A percentile compares a stretch with the other conserved stretches of the same genome.
phyloP scores from a whole-genome alignment of 768 basidiomycete species.

The Lentinula guzmanii region DNA sequence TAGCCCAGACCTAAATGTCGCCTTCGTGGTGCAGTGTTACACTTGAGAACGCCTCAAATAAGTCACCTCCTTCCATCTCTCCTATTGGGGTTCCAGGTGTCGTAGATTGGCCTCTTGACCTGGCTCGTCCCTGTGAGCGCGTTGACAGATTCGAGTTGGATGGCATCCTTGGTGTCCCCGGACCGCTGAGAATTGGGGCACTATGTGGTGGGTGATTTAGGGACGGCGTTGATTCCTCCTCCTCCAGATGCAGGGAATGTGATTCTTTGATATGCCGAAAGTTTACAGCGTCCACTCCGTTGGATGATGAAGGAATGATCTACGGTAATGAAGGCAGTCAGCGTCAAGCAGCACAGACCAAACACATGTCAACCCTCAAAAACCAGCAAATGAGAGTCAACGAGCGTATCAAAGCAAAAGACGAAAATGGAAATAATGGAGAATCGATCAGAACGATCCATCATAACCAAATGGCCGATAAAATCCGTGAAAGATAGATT shows the following conservation, averaged over 20 bases:
- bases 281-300: conserved; percentile 79
- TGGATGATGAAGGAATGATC: conserved; percentile 78
- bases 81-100: conserved; percentile 29
- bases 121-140: conserved; percentile 23
- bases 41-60: conserved; percentile 86
- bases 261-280: conserved; percentile 91
- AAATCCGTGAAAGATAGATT: conserved; percentile 6
- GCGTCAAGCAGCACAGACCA: neutral
- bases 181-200: neutral
- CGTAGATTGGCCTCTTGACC: conserved; percentile 17
- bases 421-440: neutral
- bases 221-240: conserved; percentile 30
- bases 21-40: conserved; percentile 87
- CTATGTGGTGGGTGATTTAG: neutral
- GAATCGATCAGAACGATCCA: conserved; percentile 1
- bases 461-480: neutral
- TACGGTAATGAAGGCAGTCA: conserved; percentile 23
- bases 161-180: neutral
- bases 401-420: neutral
- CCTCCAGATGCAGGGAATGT: conserved; percentile 84
- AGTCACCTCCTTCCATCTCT: conserved; percentile 45
- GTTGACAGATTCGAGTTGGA: neutral
- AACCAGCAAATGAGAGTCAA: neutral
- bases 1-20: conserved; percentile 25
- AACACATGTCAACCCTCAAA: conserved; percentile 1